Conservation (phyloP, 2,329 filamentous ascomycete species). For the Verruconis gallopava region DNA sequence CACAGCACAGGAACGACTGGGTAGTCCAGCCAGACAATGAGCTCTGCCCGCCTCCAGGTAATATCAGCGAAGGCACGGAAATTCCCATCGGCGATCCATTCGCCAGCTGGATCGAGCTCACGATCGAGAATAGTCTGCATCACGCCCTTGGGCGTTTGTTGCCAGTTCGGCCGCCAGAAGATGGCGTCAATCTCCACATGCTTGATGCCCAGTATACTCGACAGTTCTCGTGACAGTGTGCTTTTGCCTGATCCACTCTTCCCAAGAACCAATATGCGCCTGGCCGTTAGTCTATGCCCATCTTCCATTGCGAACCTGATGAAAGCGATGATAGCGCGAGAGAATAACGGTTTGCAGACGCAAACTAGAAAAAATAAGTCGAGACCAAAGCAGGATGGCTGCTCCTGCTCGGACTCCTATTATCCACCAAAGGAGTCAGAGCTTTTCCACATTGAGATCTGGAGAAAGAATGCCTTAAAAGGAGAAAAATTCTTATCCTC, state of each 20-base stretch:
- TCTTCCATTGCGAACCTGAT: too few species aligned
- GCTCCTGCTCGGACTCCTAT: too few species aligned
- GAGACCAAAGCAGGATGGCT: too few species aligned
- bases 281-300: too few species aligned
- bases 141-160: neutral
- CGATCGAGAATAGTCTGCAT: conserved; percentile 1
- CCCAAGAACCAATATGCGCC: conserved; percentile 5
- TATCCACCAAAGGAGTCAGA: too few species aligned
- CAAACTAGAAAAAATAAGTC: too few species aligned
- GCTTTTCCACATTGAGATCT: too few species aligned
- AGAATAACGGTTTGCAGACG: too few species aligned
- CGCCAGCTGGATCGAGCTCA: neutral
- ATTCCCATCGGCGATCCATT: conserved; percentile 8
- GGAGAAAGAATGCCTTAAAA: too few species aligned
- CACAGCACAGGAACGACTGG: conserved; percentile 3
- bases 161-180: conserved; percentile 5
- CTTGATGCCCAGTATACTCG: neutral
- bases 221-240: neutral
- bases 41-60: conserved; percentile 3
- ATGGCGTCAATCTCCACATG: conserved; percentile 7
- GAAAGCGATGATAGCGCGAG: too few species aligned
- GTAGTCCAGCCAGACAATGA: conserved; percentile 8
- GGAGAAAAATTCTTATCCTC: too few species aligned
- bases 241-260: conserved; percentile 7
- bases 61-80: conserved; percentile 4